Evolutionary conservation across 345 rosid genomes (phyloP).

Genomic region (Limnanthes douglasii): DNA sequence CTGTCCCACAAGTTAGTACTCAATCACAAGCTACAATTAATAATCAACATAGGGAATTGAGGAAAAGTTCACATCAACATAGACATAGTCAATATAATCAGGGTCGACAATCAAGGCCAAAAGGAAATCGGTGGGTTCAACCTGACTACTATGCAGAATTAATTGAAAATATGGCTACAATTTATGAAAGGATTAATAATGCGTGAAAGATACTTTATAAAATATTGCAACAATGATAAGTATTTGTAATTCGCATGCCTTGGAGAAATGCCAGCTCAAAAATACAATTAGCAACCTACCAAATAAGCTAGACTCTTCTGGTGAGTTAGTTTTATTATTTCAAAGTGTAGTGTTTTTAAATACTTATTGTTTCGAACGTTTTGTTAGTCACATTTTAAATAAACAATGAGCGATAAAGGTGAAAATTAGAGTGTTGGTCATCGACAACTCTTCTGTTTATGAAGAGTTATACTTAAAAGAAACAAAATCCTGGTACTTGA

Average conservation of each 20-base stretch:
- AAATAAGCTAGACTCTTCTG: constrained; percentile 47
- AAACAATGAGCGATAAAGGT: constrained; percentile 60
- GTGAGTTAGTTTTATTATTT: constrained; percentile 15
- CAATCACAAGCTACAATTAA: no score
- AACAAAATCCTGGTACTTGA: constrained; percentile 50
- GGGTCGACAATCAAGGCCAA: no score
- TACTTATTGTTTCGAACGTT: neutral
- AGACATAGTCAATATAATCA: no score
- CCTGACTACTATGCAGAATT: no score
- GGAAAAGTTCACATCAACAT: no score
- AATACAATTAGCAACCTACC: constrained; percentile 37
- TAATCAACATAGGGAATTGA: no score
- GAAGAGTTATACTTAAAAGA: constrained; percentile 51
- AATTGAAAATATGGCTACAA: no score
- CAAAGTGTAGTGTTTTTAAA: neutral
- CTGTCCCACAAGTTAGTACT: no score
- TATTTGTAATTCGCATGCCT: constrained; percentile 37
- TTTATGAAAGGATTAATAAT: no score
- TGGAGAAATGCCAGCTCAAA: constrained; percentile 72
- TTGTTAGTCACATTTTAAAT: neutral
- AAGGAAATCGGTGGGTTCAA: no score
- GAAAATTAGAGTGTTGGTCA: constrained; percentile 82
- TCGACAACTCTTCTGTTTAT: constrained; percentile 60
- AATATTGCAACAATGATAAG: no score
- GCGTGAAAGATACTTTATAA: no score